Base-by-base conservation (phyloP, 768 basidiomycete genomes). In the Phaffia tasmanica region DNA sequence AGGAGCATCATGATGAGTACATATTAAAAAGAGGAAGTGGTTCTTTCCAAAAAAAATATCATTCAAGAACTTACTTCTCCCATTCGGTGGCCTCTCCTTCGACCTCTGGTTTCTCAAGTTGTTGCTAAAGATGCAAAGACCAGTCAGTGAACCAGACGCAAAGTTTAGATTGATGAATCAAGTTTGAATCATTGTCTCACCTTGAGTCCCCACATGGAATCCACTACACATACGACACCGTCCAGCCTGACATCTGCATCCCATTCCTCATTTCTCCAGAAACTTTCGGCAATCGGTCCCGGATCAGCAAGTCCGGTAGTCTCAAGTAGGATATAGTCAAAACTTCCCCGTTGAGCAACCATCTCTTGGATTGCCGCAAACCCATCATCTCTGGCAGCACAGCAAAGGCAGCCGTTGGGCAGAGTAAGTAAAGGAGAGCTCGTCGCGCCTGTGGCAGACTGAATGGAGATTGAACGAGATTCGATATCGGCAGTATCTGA, bases 221-320 rank as follows among this genome's bases (percentile, higher is more conserved):
- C 93, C 0, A 95, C 87, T 16, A 98, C 87, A 70, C 89, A 92
- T 9, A 95, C 84, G 0, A 98, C 89, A 11, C 90, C 89, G 73
- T 98, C 94, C 0, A 80, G 70, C 16, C 75, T 67, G 35, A 80
- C 69, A 57, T 77, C 75, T 19, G 73, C 74, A 21, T 78, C 77
- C 73, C 78, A 73, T 56, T 78, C 78, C 66, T 79, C 78, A 65
- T 80, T 79, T 55, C 74, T 71, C 79, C 79, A 80, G 65, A 80
- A 80, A 16, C 74, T 73, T 35, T 71, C 68, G 23, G 72, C 70
- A 63, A 73, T 71, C 2, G 71, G 71, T 2, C 89, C 89, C 65
- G 94, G 94, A 79, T 98, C 94, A 14, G 94, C 94, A 9, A 98
- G 80, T 0, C 94, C 94, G 0, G 95, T 98, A 1, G 94, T 88